Conservation (phyloP, 108 stramenopile species). For the Fragilaria radians region DNA sequence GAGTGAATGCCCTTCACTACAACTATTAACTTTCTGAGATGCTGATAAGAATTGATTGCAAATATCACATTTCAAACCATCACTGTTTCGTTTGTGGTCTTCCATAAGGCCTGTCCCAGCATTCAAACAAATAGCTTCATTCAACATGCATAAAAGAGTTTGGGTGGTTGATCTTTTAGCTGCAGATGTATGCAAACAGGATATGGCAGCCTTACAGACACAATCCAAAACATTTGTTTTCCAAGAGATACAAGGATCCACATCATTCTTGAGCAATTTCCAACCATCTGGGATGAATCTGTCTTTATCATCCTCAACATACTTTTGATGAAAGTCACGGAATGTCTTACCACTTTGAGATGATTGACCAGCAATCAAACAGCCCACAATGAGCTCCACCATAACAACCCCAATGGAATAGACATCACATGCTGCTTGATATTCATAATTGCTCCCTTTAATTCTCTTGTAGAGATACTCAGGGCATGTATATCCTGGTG, state of each 20-base stretch:
- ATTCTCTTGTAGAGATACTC: background rate
- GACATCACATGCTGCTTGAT: background rate
- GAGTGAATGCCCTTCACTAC: background rate
- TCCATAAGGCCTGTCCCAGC: background rate
- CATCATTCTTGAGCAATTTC: background rate
- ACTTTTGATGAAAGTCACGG: background rate
- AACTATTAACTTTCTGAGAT: background rate
- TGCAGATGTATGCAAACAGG: background rate
- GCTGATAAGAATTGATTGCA: too few species aligned
- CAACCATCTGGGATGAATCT: background rate
- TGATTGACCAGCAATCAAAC: background rate
- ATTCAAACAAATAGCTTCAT: background rate
- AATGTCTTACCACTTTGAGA: background rate
- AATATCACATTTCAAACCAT: too few species aligned
- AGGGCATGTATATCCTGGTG: constrained; percentile 2
- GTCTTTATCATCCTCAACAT: background rate
- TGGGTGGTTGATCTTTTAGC: background rate
- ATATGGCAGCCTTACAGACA: background rate
- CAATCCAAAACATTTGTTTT: background rate
- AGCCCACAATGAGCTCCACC: constrained; percentile 1
- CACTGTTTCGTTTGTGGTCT: too few species aligned
- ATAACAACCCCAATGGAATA: background rate
- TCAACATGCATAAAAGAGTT: background rate
- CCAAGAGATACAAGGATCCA: background rate
- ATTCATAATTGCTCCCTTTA: background rate